A percentile compares a stretch with the other conserved stretches of the same genome.
These are phyloP conservation scores for Pyrrhoderma lamaoense DNA, from an alignment of 1,284 basidiomycete genomes.

Conservation along the genomic window DNA sequence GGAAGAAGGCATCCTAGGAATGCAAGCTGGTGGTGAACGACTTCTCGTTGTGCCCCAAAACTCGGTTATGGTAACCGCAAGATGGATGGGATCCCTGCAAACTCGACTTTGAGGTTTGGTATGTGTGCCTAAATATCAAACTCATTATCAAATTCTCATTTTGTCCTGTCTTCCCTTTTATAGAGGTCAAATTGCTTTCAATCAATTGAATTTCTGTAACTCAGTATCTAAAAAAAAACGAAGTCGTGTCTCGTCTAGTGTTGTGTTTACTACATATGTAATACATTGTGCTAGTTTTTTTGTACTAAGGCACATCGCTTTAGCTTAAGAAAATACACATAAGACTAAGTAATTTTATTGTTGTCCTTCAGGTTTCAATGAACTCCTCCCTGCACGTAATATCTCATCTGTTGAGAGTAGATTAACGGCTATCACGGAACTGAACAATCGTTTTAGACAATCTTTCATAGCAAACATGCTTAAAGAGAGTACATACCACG, in stretches of 20 bases:
- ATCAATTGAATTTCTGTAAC: constrained; percentile 37
- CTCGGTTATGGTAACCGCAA: constrained; percentile 65
- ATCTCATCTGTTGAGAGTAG: constrained; percentile 95
- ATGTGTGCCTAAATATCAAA: constrained; percentile 26
- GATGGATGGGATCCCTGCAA: constrained; percentile 48
- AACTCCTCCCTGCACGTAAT: constrained; percentile 86
- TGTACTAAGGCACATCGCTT: background rate
- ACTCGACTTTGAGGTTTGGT: constrained; percentile 71
- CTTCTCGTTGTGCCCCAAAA: constrained; percentile 69
- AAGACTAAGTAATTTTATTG: constrained; percentile 30
- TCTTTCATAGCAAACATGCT: constrained; percentile 13
- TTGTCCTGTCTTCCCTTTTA: constrained; percentile 19
- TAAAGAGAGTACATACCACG: constrained; percentile 53
- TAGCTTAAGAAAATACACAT: too few species aligned
- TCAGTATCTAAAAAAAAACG: constrained; percentile 1
- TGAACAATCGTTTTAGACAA: constrained; percentile 29
- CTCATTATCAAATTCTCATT: background rate
- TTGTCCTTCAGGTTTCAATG: constrained; percentile 72
- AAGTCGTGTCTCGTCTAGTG: background rate
- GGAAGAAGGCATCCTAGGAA: constrained; percentile 89
- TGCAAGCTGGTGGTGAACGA: constrained; percentile 89
- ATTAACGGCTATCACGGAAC: constrained; percentile 97
- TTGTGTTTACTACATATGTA: too few species aligned
- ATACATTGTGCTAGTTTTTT: background rate
- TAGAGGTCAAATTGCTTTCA: constrained; percentile 68